These are phyloP conservation scores for Coniochaeta sp. DNA, from an alignment of 2,329 filamentous ascomycete genomes.

Conservation along the genomic window DNA sequence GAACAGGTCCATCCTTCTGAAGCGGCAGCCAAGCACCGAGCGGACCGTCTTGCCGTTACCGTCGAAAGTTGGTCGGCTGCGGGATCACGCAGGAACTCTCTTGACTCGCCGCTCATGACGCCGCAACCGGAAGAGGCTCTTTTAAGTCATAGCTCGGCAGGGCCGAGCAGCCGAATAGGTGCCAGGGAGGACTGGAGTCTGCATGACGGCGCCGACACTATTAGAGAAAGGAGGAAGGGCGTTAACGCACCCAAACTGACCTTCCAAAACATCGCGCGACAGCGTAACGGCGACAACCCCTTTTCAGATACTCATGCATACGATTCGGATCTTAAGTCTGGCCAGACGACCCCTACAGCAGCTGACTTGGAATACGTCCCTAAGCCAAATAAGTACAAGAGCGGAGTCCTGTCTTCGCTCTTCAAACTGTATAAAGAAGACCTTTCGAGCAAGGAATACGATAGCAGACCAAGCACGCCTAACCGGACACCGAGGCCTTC, in stretches of 20 bases:
- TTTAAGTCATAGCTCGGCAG: constrained; percentile 2
- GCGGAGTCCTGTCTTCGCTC: constrained; percentile 65
- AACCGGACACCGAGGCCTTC: constrained; percentile 31
- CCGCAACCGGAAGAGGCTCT: constrained; percentile 7
- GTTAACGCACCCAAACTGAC: not conserved
- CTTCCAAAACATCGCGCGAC: not conserved
- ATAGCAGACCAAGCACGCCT: constrained; percentile 26
- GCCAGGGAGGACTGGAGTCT: not conserved
- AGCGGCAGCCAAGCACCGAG: constrained; percentile 24
- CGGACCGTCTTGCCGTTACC: constrained; percentile 24
- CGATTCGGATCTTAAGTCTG: constrained; percentile 19
- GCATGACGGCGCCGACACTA: not conserved
- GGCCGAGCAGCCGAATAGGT: not conserved
- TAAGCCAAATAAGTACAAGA: constrained; percentile 60
- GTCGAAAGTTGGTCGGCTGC: constrained; percentile 21
- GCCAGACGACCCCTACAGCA: constrained; percentile 39
- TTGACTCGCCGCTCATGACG: constrained; percentile 11
- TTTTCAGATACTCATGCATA: constrained; percentile 31
- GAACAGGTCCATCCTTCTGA: constrained; percentile 17
- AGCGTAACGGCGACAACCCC: constrained; percentile 7
- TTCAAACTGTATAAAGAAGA: constrained; percentile 61
- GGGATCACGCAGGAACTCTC: constrained; percentile 17
- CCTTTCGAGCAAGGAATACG: constrained; percentile 21
- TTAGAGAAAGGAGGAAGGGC: not conserved
- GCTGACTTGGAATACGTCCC: constrained; percentile 57